A percentile compares a stretch with the other conserved stretches of the same genome.
Evolutionary conservation across 441 rosid species (phyloP).

Genomic region (Erysimum cheiri): DNA sequence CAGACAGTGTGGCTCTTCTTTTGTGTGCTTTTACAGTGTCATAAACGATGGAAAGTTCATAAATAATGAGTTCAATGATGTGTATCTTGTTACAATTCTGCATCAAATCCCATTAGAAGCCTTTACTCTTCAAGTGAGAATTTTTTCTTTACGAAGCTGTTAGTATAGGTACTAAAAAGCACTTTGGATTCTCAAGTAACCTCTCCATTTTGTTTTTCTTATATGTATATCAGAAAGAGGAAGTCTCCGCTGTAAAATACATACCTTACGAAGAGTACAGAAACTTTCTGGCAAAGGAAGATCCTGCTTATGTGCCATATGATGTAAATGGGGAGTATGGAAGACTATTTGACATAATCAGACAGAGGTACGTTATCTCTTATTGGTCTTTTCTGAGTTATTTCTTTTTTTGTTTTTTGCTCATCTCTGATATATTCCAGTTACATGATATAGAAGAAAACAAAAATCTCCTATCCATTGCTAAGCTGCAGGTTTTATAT

Average conservation of each 20-base stretch:
- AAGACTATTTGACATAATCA: conserved; percentile 70
- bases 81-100: conserved; percentile 77
- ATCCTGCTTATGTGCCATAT: conserved; percentile 82
- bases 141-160: background rate
- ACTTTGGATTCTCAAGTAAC: conserved; percentile 10
- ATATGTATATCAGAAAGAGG: conserved; percentile 62
- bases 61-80: conserved; percentile 87
- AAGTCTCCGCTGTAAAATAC: conserved; percentile 93
- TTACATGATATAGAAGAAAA: conserved; percentile 5
- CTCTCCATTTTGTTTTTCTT: conserved; percentile 26
- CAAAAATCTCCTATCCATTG: background rate
- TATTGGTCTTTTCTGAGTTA: conserved; percentile 10
- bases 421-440: background rate
- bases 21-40: conserved; percentile 57
- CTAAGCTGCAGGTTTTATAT: conserved; percentile 21
- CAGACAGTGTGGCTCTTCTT: conserved; percentile 26
- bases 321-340: conserved; percentile 74
- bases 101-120: conserved; percentile 92
- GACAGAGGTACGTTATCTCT: conserved; percentile 60
- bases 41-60: conserved; percentile 75
- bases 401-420: conserved; percentile 8
- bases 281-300: conserved; percentile 66
- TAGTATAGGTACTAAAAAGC: background rate
- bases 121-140: conserved; percentile 86
- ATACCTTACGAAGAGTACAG: conserved; percentile 65